Evolutionary conservation across 106 monocot species (phyloP).

Genomic region (Platanthera guangdongensis): DNA sequence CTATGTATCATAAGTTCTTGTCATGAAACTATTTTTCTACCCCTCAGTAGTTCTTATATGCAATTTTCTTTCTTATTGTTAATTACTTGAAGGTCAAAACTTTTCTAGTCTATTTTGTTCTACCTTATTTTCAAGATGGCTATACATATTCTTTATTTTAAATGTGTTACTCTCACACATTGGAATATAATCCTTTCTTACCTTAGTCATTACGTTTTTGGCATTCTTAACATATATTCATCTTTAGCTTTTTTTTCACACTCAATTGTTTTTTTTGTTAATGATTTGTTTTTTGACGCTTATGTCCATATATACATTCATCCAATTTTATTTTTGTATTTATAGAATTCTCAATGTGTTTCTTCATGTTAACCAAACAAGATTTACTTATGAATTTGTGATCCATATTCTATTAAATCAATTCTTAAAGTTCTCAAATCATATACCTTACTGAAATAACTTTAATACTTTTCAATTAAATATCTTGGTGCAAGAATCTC

Average conservation of each 20-base stretch:
- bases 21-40: not conserved
- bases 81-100: not conserved
- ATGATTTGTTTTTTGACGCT: not conserved
- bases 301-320: too few relatives aligned
- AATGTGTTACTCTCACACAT: not conserved
- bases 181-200: not conserved
- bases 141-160: not conserved
- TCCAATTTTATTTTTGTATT: too few relatives aligned
- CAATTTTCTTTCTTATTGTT: not conserved
- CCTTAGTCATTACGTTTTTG: not conserved
- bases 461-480: too few relatives aligned
- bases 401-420: too few relatives aligned
- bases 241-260: not conserved
- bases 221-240: not conserved
- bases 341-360: too few relatives aligned
- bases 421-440: too few relatives aligned
- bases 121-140: not conserved
- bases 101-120: not conserved
- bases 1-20: not conserved
- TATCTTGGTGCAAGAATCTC: too few relatives aligned
- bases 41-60: not conserved
- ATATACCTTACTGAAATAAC: too few relatives aligned
- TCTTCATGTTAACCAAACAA: too few relatives aligned
- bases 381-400: too few relatives aligned
- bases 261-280: not conserved